phyloP scores from a whole-genome alignment of 1,284 basidiomycete species.

The Naganishia cerealis region DNA sequence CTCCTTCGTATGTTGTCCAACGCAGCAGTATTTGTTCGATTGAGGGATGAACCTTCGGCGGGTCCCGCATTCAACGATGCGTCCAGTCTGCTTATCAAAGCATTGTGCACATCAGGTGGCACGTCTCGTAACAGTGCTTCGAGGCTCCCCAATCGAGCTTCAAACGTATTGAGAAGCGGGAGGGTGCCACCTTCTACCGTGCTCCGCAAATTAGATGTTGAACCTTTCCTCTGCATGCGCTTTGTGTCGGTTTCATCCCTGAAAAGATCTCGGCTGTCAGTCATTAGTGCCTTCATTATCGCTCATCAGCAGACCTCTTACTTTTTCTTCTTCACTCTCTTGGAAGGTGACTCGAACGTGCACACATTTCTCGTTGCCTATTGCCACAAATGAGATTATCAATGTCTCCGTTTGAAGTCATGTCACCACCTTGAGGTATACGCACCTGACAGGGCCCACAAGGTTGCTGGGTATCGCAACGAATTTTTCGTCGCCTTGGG shows the following conservation, averaged over 20 bases:
- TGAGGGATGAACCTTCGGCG: not conserved
- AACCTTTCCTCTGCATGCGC: constrained; percentile 14
- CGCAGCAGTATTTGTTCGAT: not conserved
- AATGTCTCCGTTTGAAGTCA: not conserved
- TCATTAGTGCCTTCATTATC: not conserved
- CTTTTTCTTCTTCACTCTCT: constrained; percentile 34
- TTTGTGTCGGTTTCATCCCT: constrained; percentile 16
- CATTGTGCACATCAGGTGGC: constrained; percentile 54
- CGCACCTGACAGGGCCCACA: constrained; percentile 50
- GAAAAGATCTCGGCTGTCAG: not conserved
- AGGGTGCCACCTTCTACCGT: constrained; percentile 5
- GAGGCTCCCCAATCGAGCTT: constrained; percentile 52
- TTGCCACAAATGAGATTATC: not conserved
- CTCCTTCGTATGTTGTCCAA: not conserved
- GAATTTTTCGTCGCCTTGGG: constrained; percentile 36
- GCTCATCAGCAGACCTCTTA: not conserved
- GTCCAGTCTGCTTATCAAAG: constrained; percentile 50
- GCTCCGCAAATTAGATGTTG: constrained; percentile 4
- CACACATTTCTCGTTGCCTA: constrained; percentile 49
- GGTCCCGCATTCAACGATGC: constrained; percentile 46
- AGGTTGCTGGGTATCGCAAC: constrained; percentile 54
- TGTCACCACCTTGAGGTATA: constrained; percentile 1
- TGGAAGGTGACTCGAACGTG: constrained; percentile 53
- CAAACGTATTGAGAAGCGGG: constrained; percentile 40
- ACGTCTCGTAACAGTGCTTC: constrained; percentile 53